phyloP scores from a whole-genome alignment of 1,139 yeast species.

The Ogataea hybrid region DNA sequence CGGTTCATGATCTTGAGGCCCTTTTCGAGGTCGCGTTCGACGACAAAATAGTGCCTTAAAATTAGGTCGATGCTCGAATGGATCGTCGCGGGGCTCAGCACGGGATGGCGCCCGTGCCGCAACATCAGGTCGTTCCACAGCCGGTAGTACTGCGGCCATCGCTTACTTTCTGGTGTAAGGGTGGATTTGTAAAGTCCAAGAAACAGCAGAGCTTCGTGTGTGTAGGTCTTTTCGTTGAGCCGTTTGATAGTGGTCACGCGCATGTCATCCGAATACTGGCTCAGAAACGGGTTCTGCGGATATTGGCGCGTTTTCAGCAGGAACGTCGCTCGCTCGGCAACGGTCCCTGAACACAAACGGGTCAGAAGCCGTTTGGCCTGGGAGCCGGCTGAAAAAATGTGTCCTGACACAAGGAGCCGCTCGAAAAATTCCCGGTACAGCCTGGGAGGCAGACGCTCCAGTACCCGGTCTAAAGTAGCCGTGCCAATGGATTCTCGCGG shows the following conservation, averaged over 20 bases:
- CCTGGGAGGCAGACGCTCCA: not conserved
- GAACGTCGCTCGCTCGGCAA: not conserved
- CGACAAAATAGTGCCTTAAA: conserved; percentile 10
- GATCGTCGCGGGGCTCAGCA: conserved; percentile 3
- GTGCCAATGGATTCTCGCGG: not conserved
- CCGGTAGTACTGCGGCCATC: not conserved
- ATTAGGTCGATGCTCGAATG: conserved; percentile 11
- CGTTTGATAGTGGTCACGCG: conserved; percentile 10
- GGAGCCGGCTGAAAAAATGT: not conserved
- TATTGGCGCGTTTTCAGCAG: not conserved
- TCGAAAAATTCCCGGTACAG: not conserved
- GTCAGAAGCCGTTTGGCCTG: not conserved
- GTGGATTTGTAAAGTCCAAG: conserved; percentile 8
- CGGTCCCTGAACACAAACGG: conserved; percentile 5
- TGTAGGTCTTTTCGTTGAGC: conserved; percentile 9
- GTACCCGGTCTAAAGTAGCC: conserved; percentile 1
- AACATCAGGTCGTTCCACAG: conserved; percentile 11
- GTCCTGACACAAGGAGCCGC: conserved; percentile 1
- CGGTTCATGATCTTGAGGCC: conserved; percentile 19
- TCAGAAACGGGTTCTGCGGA: not conserved
- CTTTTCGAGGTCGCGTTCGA: conserved; percentile 11
- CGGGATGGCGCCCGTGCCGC: conserved; percentile 10
- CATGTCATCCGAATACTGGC: conserved; percentile 10
- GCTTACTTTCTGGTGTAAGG: not conserved
- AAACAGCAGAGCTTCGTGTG: conserved; percentile 8